phyloP scores from a whole-genome alignment of 2,329 filamentous ascomycete species.

The Sarocladium brachiariae region DNA sequence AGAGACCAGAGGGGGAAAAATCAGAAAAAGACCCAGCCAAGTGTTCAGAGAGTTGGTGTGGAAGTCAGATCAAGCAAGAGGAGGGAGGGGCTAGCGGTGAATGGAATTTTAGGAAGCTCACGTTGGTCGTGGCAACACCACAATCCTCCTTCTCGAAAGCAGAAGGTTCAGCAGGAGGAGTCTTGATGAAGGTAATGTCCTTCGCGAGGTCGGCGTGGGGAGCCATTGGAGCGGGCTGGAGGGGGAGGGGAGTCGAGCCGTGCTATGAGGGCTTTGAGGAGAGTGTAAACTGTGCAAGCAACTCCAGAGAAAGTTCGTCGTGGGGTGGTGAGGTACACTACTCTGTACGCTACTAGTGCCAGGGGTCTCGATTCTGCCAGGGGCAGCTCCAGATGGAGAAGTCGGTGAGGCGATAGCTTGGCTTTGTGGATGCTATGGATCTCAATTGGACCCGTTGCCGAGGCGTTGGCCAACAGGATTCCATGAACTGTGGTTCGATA shows the following conservation, averaged over 20 bases:
- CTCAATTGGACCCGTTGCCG: neutral
- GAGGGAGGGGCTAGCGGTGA: constrained; percentile 7
- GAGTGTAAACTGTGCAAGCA: constrained; percentile 2
- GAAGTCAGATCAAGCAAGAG: neutral
- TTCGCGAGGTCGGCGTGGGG: constrained; percentile 17
- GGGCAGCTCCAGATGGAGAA: constrained; percentile 1
- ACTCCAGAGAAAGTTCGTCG: neutral
- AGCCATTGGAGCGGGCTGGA: neutral
- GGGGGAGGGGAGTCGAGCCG: neutral
- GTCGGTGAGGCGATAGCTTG: neutral
- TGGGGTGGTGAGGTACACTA: neutral
- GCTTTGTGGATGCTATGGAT: neutral
- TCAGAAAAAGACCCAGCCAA: no score
- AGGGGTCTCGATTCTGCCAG: constrained; percentile 8
- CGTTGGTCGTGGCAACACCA: constrained; percentile 34
- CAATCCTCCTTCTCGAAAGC: constrained; percentile 64
- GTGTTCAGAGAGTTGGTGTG: neutral
- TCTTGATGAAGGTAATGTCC: constrained; percentile 37
- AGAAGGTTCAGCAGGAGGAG: constrained; percentile 34
- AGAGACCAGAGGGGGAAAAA: no score
- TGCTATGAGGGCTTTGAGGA: neutral
- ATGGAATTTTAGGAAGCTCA: constrained; percentile 24
- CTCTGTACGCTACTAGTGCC: neutral
- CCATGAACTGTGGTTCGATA: neutral
- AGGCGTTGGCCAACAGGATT: neutral